These are phyloP conservation scores for Coniochaeta sp. DNA, from an alignment of 2,329 filamentous ascomycete species.

Conservation along the genomic window DNA sequence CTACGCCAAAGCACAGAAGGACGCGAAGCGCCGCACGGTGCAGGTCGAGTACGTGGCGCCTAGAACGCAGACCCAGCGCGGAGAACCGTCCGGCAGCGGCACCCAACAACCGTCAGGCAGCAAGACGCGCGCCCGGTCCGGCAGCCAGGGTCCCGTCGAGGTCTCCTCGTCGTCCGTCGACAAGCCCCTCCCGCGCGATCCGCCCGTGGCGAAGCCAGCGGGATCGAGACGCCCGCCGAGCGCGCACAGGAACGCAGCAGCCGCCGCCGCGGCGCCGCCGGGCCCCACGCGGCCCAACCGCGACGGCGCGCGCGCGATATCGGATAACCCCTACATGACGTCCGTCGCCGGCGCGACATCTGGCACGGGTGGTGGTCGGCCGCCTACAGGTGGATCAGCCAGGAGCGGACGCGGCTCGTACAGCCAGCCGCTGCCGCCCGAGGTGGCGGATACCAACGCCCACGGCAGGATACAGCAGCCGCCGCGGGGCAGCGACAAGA, in stretches of 20 bases:
- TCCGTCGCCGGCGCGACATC: slow-evolving; percentile 37
- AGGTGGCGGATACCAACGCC: slow-evolving; percentile 80
- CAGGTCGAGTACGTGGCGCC: slow-evolving; percentile 97
- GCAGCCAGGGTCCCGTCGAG: slow-evolving; percentile 45
- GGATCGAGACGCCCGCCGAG: slow-evolving; percentile 37
- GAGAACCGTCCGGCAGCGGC: slow-evolving; percentile 32
- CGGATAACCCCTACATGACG: slow-evolving; percentile 47
- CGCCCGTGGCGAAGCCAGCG: slow-evolving; percentile 34
- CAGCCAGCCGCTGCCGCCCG: slow-evolving; percentile 79
- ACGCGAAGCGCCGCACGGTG: slow-evolving; percentile 87
- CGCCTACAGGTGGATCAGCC: slow-evolving; percentile 72
- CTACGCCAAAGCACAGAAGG: slow-evolving; percentile 61
- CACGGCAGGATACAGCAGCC: slow-evolving; percentile 88
- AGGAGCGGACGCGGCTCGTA: slow-evolving; percentile 67
- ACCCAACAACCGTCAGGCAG: slow-evolving; percentile 23
- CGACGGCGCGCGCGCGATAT: slow-evolving; percentile 43
- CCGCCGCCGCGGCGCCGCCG: slow-evolving; percentile 23
- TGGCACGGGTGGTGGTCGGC: slow-evolving; percentile 53
- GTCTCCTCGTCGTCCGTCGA: slow-evolving; percentile 35
- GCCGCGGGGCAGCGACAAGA: slow-evolving; percentile 46
- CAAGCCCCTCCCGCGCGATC: slow-evolving; percentile 54
- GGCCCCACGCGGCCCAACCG: slow-evolving; percentile 34
- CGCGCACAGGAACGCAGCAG: slow-evolving; percentile 35
- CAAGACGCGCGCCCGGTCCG: slow-evolving; percentile 45
- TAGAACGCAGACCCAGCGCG: slow-evolving; percentile 75